Conservation (phyloP, 352 stramenopile species). For the Pythium sp. region DNA sequence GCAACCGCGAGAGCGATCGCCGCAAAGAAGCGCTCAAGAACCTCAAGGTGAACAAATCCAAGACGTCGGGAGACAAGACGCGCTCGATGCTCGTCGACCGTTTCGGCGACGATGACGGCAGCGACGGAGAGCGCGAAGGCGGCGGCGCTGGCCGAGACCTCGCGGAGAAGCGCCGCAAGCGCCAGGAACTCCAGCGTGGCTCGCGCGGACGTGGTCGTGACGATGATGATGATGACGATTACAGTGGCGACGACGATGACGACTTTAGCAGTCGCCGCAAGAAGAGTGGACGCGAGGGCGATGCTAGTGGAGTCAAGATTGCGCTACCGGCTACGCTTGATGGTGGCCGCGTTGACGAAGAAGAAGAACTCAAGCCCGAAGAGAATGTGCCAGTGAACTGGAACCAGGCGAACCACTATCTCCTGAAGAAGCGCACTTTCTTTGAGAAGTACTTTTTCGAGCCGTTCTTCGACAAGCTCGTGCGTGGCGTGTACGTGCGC, state of each 20-base stretch:
- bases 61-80: slow-evolving; percentile 43
- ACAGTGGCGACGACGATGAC: slow-evolving; percentile 30
- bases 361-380: slow-evolving; percentile 43
- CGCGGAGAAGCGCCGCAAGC: slow-evolving; percentile 71
- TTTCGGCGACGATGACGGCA: slow-evolving; percentile 58
- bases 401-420: slow-evolving; percentile 76
- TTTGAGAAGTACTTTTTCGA: slow-evolving; percentile 89
- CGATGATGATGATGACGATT: slow-evolving; percentile 42
- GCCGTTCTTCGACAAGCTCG: slow-evolving; percentile 78
- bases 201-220: slow-evolving; percentile 24
- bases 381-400: slow-evolving; percentile 73
- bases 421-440: slow-evolving; percentile 67
- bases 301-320: slow-evolving; percentile 17
- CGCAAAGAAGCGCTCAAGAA: slow-evolving; percentile 81
- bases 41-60: slow-evolving; percentile 76
- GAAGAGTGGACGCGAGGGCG: neutral
- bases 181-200: slow-evolving; percentile 63
- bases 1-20: slow-evolving; percentile 61
- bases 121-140: slow-evolving; percentile 34
- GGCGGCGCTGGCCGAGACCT: slow-evolving; percentile 45
- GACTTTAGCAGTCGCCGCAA: neutral
- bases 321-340: slow-evolving; percentile 32
- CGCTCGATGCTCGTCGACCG: slow-evolving; percentile 79
- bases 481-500: slow-evolving; percentile 72
- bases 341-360: slow-evolving; percentile 37